Conservation (phyloP, 2,329 filamentous ascomycete species). For the Cryphonectria japonica region DNA sequence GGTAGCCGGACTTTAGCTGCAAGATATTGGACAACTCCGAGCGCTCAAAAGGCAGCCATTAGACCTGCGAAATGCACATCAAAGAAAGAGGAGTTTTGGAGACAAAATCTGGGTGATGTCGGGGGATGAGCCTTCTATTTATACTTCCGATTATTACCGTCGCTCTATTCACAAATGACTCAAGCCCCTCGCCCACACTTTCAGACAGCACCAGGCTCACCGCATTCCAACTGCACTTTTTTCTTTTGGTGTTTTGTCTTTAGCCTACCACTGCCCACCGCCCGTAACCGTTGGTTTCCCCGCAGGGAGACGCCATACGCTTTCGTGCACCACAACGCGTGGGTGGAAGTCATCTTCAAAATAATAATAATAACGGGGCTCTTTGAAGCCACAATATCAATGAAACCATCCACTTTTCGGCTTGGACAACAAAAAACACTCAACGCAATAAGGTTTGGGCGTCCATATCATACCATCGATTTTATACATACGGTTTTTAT, state of each 20-base stretch:
- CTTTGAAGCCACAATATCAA: neutral
- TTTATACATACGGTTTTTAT: neutral
- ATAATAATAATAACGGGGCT: neutral
- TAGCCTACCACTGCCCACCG: conserved; percentile 1
- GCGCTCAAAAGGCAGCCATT: conserved; percentile 29
- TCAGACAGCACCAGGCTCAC: neutral
- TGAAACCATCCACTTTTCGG: neutral
- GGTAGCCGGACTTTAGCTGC: conserved; percentile 29
- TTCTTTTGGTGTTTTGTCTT: neutral
- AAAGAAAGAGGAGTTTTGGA: conserved; percentile 28
- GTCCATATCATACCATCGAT: neutral
- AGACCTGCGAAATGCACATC: conserved; percentile 17
- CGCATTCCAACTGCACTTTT: neutral
- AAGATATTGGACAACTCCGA: conserved; percentile 29
- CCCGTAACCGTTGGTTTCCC: neutral
- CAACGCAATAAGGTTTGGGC: neutral
- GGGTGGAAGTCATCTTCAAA: neutral
- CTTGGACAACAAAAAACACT: neutral
- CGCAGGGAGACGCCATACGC: neutral
- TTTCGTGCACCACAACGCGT: neutral
- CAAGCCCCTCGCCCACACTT: conserved; percentile 13
- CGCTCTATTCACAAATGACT: conserved; percentile 24
- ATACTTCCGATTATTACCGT: conserved; percentile 36
- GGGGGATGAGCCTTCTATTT: conserved; percentile 38
- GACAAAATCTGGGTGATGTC: neutral